Evolutionary conservation across 495 filamentous ascomycete species (phyloP), one percentile per base, ranked within the genome.

Genomic region (Podospora anserina): DNA sequence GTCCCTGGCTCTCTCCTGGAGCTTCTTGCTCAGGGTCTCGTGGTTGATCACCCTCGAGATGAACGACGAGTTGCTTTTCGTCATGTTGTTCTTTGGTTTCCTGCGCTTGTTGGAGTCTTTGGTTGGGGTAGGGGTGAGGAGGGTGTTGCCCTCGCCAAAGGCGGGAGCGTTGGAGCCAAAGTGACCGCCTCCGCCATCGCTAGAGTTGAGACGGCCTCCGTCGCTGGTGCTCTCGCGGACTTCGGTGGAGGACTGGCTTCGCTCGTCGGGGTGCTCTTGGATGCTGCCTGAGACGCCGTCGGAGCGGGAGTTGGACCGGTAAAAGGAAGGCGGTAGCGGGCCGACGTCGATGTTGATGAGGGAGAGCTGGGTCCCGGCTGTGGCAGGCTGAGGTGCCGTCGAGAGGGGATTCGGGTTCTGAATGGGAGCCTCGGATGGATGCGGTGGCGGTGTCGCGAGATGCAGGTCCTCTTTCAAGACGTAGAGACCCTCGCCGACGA

Each of bases 21-120:
- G 77, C 64, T 92, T 85, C 76, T 96, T 97, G 1, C 81, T 80
- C 28, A 95, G 77, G 11, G 86, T 82, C 70, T 99, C 96, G 77
- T 97, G 91, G 6, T 91, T 87, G 60, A 97, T 96, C n/a, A 97
- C 94, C 63, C 95, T 82, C 5, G 94, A 97, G 23, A 99, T 93
- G 74, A 97, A 98, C 4, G 93, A 94, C 20, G 95, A 98, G 78
- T 96, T 97, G 80, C 92, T 97, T 83, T 99, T 99, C 55, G 93
- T 87, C 72, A 99, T 93, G 77, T 95, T 98, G 78, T 92, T 97
- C 81, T 97, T 97, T 13, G 95, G 96, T 79, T 98, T 99, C 69
- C 90, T 85, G 72, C 88, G 81, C 78, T 96, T 97, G 62, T 84
- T 80, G 3, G 85, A 83, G 71, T 97, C 93, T 78, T 93, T 97